Base-by-base conservation (phyloP, 345 rosid genomes). In the Dipteronia dyeriana region DNA sequence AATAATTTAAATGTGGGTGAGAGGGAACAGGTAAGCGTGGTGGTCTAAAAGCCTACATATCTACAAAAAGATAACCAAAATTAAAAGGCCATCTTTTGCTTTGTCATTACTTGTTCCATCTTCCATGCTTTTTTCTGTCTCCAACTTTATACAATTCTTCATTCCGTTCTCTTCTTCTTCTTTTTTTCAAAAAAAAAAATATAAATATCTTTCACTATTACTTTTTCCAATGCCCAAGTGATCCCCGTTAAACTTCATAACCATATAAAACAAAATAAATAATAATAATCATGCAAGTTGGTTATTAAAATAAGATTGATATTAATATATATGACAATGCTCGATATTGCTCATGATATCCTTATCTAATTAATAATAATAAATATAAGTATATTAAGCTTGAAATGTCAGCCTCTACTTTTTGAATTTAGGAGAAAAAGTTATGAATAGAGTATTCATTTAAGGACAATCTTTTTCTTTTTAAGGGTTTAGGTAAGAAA, bases 61-160 rank as follows among this genome's bases (percentile, higher is more conserved):
- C 82, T 25, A 67, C 76, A 29, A 75, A 80, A 77, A 75, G 79
- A 77, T 1, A 71, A 64, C 71, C 76, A 56, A 49, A 14, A 49
- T 6, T 29, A 67, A 60, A 63, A 22, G 54, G 39, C 22, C 79
- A 76, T 73, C 43, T 43, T 70, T 41, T 73, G 81, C 59, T 80
- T 82, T 82, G 82, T 78, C 85, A 73, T 82, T 80, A 78, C 75
- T 73, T 78, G 87, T 78, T 76, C 79, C 83, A 41, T 56, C 57
- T 53, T 51, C 70, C 77, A 13, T 34, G 4, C 4, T 34, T 34
- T 34, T 5, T 6, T 34, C 38, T 4, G 4, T 34, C 38, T 34
- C 38, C 5, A 34, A 34, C 38, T 34, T 4, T 4, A 0, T 34
- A 34, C 38, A 34, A 34, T 34, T 34, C 38, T 34, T 34, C 38